Percentiles rank a stretch among this genome's conserved stretches.
phyloP scores from a whole-genome alignment of 1,284 basidiomycete genomes.

The Gomphus sp. region DNA sequence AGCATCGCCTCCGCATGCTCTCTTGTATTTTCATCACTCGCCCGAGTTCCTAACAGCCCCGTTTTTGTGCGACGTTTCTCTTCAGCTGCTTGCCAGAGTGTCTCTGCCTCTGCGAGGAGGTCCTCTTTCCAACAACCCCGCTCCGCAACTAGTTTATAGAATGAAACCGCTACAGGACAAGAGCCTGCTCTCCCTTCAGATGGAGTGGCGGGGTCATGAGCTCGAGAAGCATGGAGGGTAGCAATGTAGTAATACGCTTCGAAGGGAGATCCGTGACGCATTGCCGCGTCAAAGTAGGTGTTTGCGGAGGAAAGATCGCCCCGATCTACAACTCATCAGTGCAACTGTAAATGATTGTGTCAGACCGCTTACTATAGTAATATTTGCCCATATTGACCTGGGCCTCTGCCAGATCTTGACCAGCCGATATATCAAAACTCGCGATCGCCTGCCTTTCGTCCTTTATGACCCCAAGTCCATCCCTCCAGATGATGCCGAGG shows the following conservation, averaged over 20 bases:
- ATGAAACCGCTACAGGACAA: conserved; percentile 81
- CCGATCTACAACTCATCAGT: conserved; percentile 32
- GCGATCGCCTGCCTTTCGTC: conserved; percentile 62
- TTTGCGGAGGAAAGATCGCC: conserved; percentile 58
- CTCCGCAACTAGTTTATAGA: conserved; percentile 85
- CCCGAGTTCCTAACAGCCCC: conserved; percentile 11
- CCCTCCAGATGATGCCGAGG: conserved; percentile 86
- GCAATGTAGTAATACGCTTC: conserved; percentile 92
- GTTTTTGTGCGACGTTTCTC: conserved; percentile 21
- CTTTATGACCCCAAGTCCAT: conserved; percentile 61
- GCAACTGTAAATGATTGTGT: not conserved
- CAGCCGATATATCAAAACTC: conserved; percentile 76
- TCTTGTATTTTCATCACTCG: conserved; percentile 17
- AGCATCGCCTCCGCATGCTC: conserved; percentile 70
- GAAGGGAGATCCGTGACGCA: conserved; percentile 80
- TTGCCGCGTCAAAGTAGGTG: conserved; percentile 72
- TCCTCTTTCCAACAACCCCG: conserved; percentile 84
- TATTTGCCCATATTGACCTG: conserved; percentile 86
- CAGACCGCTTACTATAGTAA: conserved; percentile 57
- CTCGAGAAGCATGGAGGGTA: conserved; percentile 59
- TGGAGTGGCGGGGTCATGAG: conserved; percentile 33
- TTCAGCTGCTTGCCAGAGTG: conserved; percentile 67
- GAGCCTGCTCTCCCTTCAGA: conserved; percentile 48
- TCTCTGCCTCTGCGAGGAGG: conserved; percentile 75
- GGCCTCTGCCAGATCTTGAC: conserved; percentile 81